Evolutionary conservation across 1,139 yeast genomes (phyloP).

Genomic region (Candida sanyaensis): DNA sequence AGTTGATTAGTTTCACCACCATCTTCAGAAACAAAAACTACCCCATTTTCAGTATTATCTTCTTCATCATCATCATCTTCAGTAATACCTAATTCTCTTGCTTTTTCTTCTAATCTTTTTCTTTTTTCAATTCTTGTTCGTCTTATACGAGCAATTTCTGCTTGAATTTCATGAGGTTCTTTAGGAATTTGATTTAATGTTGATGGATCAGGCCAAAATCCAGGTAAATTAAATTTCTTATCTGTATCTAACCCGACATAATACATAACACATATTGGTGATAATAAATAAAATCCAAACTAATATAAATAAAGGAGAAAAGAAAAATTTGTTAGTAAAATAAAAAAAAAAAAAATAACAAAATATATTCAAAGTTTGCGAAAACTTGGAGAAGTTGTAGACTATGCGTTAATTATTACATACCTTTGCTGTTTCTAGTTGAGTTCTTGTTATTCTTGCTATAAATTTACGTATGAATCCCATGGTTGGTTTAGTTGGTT

Average conservation of each 20-base stretch:
- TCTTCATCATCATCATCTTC: slow-evolving; percentile 31
- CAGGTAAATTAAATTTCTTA: slow-evolving; percentile 86
- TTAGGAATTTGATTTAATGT: slow-evolving; percentile 89
- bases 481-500: slow-evolving; percentile 1
- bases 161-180: slow-evolving; percentile 88
- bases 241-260: slow-evolving; percentile 91
- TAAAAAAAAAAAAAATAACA: too few species aligned
- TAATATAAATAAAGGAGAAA: slow-evolving; percentile 18
- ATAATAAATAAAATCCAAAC: slow-evolving; percentile 83
- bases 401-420: slow-evolving; percentile 20
- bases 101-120: slow-evolving; percentile 69
- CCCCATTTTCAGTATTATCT: neutral
- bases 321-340: slow-evolving; percentile 20
- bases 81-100: slow-evolving; percentile 65
- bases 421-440: slow-evolving; percentile 70
- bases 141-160: slow-evolving; percentile 85
- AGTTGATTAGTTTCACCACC: neutral
- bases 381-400: neutral
- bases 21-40: neutral
- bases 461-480: slow-evolving; percentile 23
- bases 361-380: neutral
- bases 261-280: slow-evolving; percentile 89
- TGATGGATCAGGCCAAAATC: slow-evolving; percentile 96
- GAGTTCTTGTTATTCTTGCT: slow-evolving; percentile 52
- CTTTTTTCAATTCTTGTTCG: slow-evolving; percentile 75